Percentiles rank a stretch among this genome's conserved stretches.
phyloP scores from a whole-genome alignment of 2,329 filamentous ascomycete species.

The Colletotrichum australisinense region DNA sequence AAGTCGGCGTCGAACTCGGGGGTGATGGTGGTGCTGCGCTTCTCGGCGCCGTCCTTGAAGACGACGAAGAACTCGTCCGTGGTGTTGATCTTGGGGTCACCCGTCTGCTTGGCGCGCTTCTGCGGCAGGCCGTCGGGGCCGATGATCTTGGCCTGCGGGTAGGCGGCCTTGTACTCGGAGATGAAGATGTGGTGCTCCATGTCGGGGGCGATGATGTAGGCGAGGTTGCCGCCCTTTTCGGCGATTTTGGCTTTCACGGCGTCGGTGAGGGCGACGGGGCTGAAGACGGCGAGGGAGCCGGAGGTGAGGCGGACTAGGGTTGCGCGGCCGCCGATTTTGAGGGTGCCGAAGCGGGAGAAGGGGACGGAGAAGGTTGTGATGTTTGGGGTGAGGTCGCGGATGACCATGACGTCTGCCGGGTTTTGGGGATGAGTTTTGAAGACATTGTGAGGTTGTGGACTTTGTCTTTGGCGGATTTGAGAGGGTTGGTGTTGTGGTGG shows the following conservation, averaged over 20 bases:
- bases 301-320: conserved; percentile 78
- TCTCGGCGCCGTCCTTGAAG: conserved; percentile 68
- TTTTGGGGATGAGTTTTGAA: conserved; percentile 73
- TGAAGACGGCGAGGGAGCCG: conserved; percentile 88
- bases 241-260: conserved; percentile 74
- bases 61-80: conserved; percentile 71
- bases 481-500: not conserved
- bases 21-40: conserved; percentile 66
- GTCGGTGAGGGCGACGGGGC: conserved; percentile 86
- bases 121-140: conserved; percentile 86
- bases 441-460: conserved; percentile 59
- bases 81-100: conserved; percentile 59
- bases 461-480: conserved; percentile 6
- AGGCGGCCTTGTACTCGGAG: conserved; percentile 84
- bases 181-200: conserved; percentile 96
- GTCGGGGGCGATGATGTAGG: conserved; percentile 89
- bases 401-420: conserved; percentile 88
- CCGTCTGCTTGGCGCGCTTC: conserved; percentile 75
- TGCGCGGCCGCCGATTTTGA: conserved; percentile 88
- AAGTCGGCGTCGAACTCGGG: conserved; percentile 90
- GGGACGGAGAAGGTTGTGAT: conserved; percentile 85
- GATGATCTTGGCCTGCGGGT: conserved; percentile 82
- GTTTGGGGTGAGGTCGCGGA: conserved; percentile 83
- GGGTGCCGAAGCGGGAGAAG: conserved; percentile 81
- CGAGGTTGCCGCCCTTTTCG: conserved; percentile 75